A percentile compares a stretch with the other conserved stretches of the same genome.
Evolutionary conservation across 805 yeast genomes (phyloP).

Genomic region (Helenozyma baotianmanensis): DNA sequence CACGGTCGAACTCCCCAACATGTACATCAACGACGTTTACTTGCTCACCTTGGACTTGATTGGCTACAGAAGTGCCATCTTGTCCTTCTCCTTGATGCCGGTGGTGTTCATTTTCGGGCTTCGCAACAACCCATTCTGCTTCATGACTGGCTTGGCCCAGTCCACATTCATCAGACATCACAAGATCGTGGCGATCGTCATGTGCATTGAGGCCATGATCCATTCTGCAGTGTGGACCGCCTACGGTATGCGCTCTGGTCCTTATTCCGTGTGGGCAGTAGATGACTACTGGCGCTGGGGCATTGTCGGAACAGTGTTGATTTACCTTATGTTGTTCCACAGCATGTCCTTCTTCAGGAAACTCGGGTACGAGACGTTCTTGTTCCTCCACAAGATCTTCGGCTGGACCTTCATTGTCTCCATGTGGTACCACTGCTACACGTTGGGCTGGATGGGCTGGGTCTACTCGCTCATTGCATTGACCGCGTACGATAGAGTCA

Average conservation of each 20-base stretch:
- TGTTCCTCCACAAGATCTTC: conserved; percentile 11
- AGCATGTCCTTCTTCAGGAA: conserved; percentile 9
- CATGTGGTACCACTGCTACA: conserved; percentile 17
- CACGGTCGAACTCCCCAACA: conserved; percentile 13
- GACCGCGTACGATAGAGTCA: conserved; percentile 12
- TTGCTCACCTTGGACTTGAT: conserved; percentile 16
- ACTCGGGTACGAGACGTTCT: conserved; percentile 12
- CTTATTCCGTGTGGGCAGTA: conserved; percentile 10
- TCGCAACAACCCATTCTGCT: conserved; percentile 15
- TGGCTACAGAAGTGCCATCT: conserved; percentile 15
- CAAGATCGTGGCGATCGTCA: conserved; percentile 12
- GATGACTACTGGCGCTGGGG: conserved; percentile 18
- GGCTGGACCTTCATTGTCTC: conserved; percentile 17
- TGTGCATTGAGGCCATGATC: conserved; percentile 14
- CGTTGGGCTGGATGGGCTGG: conserved; percentile 19
- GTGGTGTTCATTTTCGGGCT: conserved; percentile 15
- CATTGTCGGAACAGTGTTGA: conserved; percentile 10
- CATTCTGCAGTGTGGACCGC: conserved; percentile 17
- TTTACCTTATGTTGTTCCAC: conserved; percentile 14
- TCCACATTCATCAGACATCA: conserved; percentile 13
- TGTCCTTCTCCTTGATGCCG: conserved; percentile 17
- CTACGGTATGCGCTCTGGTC: conserved; percentile 12
- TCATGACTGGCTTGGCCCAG: conserved; percentile 14
- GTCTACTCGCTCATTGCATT: conserved; percentile 14
- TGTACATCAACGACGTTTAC: conserved; percentile 10